A percentile compares a stretch with the other conserved stretches of the same genome.
phyloP scores from a whole-genome alignment of 2,329 filamentous ascomycete genomes.

The Cladosporium austrohemisphaericum region DNA sequence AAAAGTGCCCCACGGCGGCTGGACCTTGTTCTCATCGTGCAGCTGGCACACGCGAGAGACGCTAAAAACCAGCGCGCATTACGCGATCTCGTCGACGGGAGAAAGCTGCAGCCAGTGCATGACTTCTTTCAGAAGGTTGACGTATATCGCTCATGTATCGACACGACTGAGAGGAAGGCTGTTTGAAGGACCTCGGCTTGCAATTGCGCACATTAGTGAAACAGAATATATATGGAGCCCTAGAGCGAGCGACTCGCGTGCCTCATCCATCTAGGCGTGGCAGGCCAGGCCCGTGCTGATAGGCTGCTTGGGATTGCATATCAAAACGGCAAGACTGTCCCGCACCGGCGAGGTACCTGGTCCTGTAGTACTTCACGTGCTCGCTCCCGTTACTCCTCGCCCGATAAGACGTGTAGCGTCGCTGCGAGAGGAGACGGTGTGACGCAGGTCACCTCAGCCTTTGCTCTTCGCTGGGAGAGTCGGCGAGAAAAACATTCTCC shows the following conservation, averaged over 20 bases:
- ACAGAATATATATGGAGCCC: background rate
- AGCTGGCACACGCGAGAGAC: background rate
- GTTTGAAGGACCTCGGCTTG: too few relatives aligned
- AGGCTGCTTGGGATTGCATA: constrained; percentile 8
- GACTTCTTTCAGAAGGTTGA: too few relatives aligned
- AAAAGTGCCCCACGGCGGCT: background rate
- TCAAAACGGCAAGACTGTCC: constrained; percentile 10
- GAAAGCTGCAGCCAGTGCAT: too few relatives aligned
- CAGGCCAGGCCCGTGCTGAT: constrained; percentile 8
- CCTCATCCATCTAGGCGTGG: background rate
- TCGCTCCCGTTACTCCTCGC: background rate
- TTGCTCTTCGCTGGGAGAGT: background rate
- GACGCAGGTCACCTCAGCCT: background rate
- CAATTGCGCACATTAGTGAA: too few relatives aligned
- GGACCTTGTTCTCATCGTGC: background rate
- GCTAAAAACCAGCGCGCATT: background rate
- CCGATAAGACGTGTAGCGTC: background rate
- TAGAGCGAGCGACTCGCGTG: background rate
- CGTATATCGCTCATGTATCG: too few relatives aligned
- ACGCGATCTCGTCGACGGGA: too few relatives aligned
- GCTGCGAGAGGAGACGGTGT: constrained; percentile 1
- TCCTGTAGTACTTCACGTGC: constrained; percentile 10
- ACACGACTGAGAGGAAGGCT: too few relatives aligned
- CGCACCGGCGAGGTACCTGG: background rate
- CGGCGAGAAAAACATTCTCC: background rate